phyloP scores from a whole-genome alignment of 495 filamentous ascomycete genomes.

The Astrocystis sublimbata region DNA sequence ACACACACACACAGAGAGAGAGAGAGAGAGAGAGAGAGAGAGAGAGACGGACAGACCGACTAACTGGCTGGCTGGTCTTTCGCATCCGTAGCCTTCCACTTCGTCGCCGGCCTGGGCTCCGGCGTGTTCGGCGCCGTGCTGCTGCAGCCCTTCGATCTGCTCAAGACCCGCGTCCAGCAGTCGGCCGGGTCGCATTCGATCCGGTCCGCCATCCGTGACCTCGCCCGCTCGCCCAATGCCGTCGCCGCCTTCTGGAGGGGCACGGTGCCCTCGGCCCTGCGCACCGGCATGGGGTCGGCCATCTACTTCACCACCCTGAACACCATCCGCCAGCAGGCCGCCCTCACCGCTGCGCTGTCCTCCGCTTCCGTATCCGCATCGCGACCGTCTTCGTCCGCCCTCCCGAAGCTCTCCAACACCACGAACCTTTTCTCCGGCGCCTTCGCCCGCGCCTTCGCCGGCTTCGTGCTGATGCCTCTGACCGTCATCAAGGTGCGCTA shows the following conservation, averaged over 20 bases:
- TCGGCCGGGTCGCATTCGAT: conserved; percentile 61
- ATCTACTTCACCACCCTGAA: conserved; percentile 94
- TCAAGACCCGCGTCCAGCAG: conserved; percentile 95
- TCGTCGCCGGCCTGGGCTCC: conserved; percentile 82
- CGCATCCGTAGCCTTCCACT: conserved; percentile 64
- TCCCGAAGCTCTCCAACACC: conserved; percentile 81
- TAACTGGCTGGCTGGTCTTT: conserved; percentile 5
- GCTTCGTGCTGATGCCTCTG: conserved; percentile 92
- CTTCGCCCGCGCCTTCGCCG: conserved; percentile 77
- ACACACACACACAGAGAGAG: no score
- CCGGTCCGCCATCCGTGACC: conserved; percentile 66
- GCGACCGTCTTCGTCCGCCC: conserved; percentile 59
- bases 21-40: neutral
- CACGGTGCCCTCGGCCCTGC: conserved; percentile 84
- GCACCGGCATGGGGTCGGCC: conserved; percentile 89
- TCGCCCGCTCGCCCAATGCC: conserved; percentile 55
- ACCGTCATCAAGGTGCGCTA: conserved; percentile 97
- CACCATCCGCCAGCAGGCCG: conserved; percentile 69
- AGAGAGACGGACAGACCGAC: no score
- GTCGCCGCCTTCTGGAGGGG: conserved; percentile 89
- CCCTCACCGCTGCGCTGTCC: conserved; percentile 49
- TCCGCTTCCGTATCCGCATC: conserved; percentile 25
- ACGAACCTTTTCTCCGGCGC: conserved; percentile 87
- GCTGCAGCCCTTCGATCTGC: conserved; percentile 92
- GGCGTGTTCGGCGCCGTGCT: conserved; percentile 85